phyloP scores from a whole-genome alignment of 2,329 filamentous ascomycete genomes.

The Alternaria postmessia region DNA sequence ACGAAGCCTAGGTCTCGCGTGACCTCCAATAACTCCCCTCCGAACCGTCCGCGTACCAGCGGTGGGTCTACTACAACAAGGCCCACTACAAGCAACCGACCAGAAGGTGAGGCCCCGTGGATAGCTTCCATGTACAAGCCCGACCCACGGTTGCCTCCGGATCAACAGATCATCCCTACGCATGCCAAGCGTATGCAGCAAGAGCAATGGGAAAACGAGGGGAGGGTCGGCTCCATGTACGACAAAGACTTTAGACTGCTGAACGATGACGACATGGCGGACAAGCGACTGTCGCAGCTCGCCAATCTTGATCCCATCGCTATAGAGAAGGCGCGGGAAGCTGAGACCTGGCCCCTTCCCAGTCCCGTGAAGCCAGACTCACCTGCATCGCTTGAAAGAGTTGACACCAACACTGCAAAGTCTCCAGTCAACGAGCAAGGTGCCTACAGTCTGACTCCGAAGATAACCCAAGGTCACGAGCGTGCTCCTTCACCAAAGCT shows the following conservation, averaged over 20 bases:
- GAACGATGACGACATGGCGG: conserved; percentile 66
- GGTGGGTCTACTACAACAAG: conserved; percentile 60
- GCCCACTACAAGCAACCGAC: conserved; percentile 72
- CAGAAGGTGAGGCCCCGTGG: conserved; percentile 96
- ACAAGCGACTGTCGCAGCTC: conserved; percentile 43
- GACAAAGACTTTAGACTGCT: conserved; percentile 87
- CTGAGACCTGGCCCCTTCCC: conserved; percentile 47
- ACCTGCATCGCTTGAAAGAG: conserved; percentile 28
- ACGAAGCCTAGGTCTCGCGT: conserved; percentile 48
- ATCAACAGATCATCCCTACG: conserved; percentile 94
- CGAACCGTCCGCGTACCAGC: conserved; percentile 68
- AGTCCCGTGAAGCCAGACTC: conserved; percentile 40
- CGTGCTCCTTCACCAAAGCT: conserved; percentile 39
- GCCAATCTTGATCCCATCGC: conserved; percentile 35
- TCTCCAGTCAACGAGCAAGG: conserved; percentile 53
- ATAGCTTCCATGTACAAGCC: conserved; percentile 94
- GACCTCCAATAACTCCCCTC: conserved; percentile 48
- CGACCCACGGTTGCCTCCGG: conserved; percentile 89
- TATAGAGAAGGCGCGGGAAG: conserved; percentile 38
- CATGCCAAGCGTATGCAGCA: conserved; percentile 91
- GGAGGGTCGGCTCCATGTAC: conserved; percentile 83
- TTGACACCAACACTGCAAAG: conserved; percentile 33
- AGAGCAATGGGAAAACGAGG: conserved; percentile 93
- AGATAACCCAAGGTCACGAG: conserved; percentile 46
- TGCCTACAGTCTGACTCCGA: conserved; percentile 59